Evolutionary conservation across 169 alveolate species (phyloP).

Genomic region (Plasmodium berghei): DNA sequence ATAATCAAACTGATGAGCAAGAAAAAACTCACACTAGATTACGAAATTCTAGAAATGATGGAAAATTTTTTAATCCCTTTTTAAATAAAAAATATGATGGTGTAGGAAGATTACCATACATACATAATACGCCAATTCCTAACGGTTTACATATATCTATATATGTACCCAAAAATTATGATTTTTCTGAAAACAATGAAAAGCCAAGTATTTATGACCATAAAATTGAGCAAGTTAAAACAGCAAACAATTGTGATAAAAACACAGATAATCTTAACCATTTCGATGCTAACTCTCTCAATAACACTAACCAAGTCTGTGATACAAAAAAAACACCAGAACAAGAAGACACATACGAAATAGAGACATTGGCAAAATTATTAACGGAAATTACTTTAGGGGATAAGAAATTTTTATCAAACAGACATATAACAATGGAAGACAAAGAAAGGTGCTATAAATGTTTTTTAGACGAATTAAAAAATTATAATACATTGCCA

Average conservation of each 20-base stretch:
- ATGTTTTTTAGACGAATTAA: constrained; percentile 58
- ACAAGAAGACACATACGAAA: constrained; percentile 41
- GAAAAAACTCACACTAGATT: too few relatives aligned
- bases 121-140: constrained; percentile 71
- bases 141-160: constrained; percentile 59
- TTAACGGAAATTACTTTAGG: constrained; percentile 69
- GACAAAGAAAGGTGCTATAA: constrained; percentile 62
- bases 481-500: constrained; percentile 51
- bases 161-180: constrained; percentile 45
- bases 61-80: constrained; percentile 55
- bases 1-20: too few relatives aligned
- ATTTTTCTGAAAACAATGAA: constrained; percentile 5
- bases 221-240: not conserved
- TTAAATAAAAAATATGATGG: constrained; percentile 73
- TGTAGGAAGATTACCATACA: constrained; percentile 59
- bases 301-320: not conserved
- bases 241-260: not conserved
- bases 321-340: not conserved
- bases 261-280: not conserved
- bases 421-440: constrained; percentile 31
- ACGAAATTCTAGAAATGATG: constrained; percentile 33
- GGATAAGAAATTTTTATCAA: constrained; percentile 22
- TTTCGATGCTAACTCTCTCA: not conserved
- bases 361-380: constrained; percentile 53
- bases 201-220: not conserved